These are phyloP conservation scores for Penicillium frequentans DNA, from an alignment of 2,329 filamentous ascomycete species.

Conservation along the genomic window DNA sequence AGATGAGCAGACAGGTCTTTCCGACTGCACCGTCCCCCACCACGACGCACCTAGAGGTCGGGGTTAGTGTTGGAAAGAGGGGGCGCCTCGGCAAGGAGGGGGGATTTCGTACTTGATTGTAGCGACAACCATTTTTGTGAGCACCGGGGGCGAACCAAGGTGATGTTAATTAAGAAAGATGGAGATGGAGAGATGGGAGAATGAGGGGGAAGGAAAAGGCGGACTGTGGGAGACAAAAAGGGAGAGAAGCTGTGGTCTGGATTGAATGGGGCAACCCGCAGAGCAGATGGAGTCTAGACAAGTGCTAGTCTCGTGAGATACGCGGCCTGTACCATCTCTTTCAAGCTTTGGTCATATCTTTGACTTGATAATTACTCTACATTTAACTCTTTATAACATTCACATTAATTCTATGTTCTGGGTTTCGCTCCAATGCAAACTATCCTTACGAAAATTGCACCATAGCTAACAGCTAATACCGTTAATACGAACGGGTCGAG, in stretches of 20 bases:
- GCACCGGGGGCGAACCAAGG: conserved; percentile 5
- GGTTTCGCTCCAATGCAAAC: too few species aligned
- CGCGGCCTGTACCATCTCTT: conserved; percentile 4
- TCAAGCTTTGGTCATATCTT: neutral
- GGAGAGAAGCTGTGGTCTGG: conserved; percentile 28
- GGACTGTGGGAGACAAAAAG: conserved; percentile 28
- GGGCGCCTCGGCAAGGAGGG: conserved; percentile 11
- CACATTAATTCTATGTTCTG: too few species aligned
- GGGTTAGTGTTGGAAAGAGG: conserved; percentile 20
- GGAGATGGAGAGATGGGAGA: conserved; percentile 7
- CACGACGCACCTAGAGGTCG: conserved; percentile 78
- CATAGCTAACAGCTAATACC: neutral
- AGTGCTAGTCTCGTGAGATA: conserved; percentile 5
- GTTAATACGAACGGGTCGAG: neutral
- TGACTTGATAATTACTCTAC: neutral
- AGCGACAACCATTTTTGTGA: conserved; percentile 57
- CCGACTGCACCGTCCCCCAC: conserved; percentile 99
- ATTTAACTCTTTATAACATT: neutral
- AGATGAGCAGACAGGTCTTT: conserved; percentile 98
- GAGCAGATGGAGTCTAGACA: conserved; percentile 23
- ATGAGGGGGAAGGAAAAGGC: neutral
- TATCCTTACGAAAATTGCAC: neutral
- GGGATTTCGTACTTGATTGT: conserved; percentile 58
- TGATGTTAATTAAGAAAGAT: conserved; percentile 6
- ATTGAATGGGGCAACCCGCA: conserved; percentile 26